Evolutionary conservation across 1,284 basidiomycete species (phyloP), one percentile per base, ranked within the genome.

Genomic region (Mrakiaceae sp.): DNA sequence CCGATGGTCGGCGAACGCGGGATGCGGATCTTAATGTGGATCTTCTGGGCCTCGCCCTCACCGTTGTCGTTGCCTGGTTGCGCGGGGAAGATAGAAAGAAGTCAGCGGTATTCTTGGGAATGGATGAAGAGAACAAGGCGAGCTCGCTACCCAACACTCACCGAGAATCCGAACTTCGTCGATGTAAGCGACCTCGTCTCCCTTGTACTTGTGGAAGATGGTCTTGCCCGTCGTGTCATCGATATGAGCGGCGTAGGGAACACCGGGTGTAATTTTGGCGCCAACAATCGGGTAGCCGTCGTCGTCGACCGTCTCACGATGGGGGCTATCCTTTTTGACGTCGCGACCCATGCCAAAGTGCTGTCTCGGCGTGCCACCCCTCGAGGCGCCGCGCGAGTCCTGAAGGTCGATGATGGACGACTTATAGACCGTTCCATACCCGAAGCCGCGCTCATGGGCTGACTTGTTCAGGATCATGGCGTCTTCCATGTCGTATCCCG

Each of bases 391-490:
- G 49, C 81, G 81, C 67, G 87, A 79, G 65, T 94, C 89, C 73
- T 88, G 87, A 49, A 99, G 81, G 75, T 98, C 94, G 66, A 98
- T 81, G 53, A 89, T 89, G 73, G 95, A 86, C 5, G 90, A 87
- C 78, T 98, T 98, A 82, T 98, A 98, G 51, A 99, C 85, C 0
- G 93, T 92, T 39, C 96, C 96, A 74, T 98, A 97, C 0, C 83
- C 93, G 74, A 99, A 99, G 0, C 96, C 96, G 54, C 96, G 87
- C 78, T 99, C 96, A 74, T 98, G 93, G 3, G 92, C 88, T 4
- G 93, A 98, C 79, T 98, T 98, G 79, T 99, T 99, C 62, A 99
- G 79, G 70, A 99, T 98, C 96, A 99, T 99, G 68, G 96, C 96
- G 72, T 99, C 96, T 79, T 99, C 96, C 96, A 99, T 99, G 76